phyloP scores from a whole-genome alignment of 495 filamentous ascomycete genomes.

The Mycothermus thermophilus region DNA sequence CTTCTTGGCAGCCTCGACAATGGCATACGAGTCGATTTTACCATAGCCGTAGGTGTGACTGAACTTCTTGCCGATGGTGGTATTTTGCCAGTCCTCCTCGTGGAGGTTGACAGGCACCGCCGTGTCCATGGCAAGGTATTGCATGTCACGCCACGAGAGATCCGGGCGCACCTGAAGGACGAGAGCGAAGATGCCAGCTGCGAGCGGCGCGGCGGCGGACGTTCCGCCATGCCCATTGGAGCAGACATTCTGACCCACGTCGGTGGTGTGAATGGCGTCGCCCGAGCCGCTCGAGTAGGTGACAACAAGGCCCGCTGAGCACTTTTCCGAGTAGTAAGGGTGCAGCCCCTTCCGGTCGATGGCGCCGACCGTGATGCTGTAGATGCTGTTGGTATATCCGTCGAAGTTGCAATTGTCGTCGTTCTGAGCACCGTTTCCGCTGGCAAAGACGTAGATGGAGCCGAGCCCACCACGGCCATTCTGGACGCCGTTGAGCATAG shows the following conservation, averaged over 20 bases:
- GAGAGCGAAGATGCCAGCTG: conserved; percentile 85
- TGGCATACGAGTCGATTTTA: conserved; percentile 75
- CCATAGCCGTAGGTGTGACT: conserved; percentile 93
- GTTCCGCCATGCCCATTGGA: conserved; percentile 75
- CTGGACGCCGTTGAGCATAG: conserved; percentile 85
- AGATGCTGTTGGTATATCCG: conserved; percentile 98
- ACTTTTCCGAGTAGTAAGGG: conserved; percentile 88
- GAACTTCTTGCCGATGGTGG: conserved; percentile 67
- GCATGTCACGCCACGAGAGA: conserved; percentile 85
- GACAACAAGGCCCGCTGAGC: conserved; percentile 87
- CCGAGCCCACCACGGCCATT: conserved; percentile 70
- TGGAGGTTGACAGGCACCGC: conserved; percentile 69
- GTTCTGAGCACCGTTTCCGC: conserved; percentile 75
- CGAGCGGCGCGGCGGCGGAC: conserved; percentile 89
- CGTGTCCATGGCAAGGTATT: conserved; percentile 76
- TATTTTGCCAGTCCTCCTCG: conserved; percentile 61
- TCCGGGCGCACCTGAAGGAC: conserved; percentile 75
- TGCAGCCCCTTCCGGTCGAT: conserved; percentile 76
- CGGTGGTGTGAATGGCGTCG: conserved; percentile 89
- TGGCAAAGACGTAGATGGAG: conserved; percentile 95
- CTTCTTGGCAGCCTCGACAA: conserved; percentile 73
- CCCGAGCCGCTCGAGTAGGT: conserved; percentile 86
- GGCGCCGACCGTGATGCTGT: conserved; percentile 92
- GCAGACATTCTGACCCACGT: conserved; percentile 75
- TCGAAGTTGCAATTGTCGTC: conserved; percentile 99